phyloP scores from a whole-genome alignment of 2,329 filamentous ascomycete genomes.

The Paramyrothecium sp. region DNA sequence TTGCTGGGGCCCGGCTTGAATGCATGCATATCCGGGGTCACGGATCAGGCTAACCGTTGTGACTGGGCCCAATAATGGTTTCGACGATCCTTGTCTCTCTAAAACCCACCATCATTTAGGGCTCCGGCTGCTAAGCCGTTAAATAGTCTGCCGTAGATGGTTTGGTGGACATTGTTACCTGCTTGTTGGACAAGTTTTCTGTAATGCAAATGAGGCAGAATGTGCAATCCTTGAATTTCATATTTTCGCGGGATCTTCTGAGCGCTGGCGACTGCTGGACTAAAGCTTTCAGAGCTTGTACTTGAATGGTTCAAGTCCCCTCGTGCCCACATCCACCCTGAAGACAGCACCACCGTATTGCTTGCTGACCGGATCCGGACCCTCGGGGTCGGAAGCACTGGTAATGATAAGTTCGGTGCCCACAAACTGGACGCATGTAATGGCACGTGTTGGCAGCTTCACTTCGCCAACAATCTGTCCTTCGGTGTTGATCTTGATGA shows the following conservation, averaged over 20 bases:
- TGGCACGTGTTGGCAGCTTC: conserved; percentile 71
- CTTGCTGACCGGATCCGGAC: conserved; percentile 56
- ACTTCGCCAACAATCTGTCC: conserved; percentile 75
- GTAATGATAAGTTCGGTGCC: conserved; percentile 78
- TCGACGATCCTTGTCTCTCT: neutral
- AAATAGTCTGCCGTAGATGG: too few species aligned
- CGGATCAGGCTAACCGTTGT: neutral
- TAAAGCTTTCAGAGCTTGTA: conserved; percentile 49
- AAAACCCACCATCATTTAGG: neutral
- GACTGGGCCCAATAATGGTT: neutral
- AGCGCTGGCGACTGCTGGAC: too few species aligned
- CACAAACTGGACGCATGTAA: conserved; percentile 79
- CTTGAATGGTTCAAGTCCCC: conserved; percentile 61
- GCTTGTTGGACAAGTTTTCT: too few species aligned
- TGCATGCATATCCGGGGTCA: neutral
- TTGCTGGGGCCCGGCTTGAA: neutral
- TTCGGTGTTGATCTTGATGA: conserved; percentile 69
- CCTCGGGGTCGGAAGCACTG: conserved; percentile 67
- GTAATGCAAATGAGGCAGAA: neutral
- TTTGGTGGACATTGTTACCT: too few species aligned
- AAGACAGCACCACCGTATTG: conserved; percentile 71
- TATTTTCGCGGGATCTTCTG: too few species aligned
- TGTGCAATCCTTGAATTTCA: neutral
- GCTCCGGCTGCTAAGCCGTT: too few species aligned
- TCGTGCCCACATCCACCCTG: conserved; percentile 72